Evolutionary conservation across 2,329 filamentous ascomycete genomes (phyloP), one percentile per base, ranked within the genome.

Genomic region (Colletotrichum gigasporum): DNA sequence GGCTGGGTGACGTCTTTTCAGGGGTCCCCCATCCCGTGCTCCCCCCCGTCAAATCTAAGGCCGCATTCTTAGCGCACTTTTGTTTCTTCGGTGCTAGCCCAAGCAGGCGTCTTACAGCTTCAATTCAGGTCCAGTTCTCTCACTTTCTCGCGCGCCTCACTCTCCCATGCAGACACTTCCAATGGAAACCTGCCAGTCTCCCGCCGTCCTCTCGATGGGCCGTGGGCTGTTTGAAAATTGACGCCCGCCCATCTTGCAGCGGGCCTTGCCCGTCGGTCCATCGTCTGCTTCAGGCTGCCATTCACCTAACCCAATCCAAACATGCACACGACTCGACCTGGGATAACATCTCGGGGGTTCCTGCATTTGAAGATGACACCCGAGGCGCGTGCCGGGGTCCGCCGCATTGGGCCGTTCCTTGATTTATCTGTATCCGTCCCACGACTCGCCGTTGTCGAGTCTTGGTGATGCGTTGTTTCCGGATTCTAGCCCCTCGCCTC

Each of bases 1-100:
- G 62, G 62, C 62, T 65, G 62, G 62, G 62, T 65, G 62, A 65
- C 62, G 62, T 65, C 62, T 62, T 65, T 55, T 24, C 56, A 65
- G 62, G 62, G 62, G 62, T 62, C 48, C 62, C 61, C 60, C 35
- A 30, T 55, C 20, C 58, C 42, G 44, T 11, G 24, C 30, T 12
- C 5, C 14, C 53, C 52, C 41, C 39, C 30, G 41, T 47, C 53
- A 37, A 56, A 56, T 56, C 53, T 37, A 45, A 47, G 20, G 16
- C 41, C 6, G 41, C 39, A 45, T 45, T n/a, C 41, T 47, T 45
- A 35, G 28, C 41, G 39, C 50, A 53, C 28, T 26, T 45, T n/a
- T 45, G 18, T 22, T 4, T 24, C 18, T 44, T 28, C 28, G 18
- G 18, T 22, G 26, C 39, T 22, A 28, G 14, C 39, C 20, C 20